Conservation (phyloP, 2,329 filamentous ascomycete species). For the Niveomyces coronatus region DNA sequence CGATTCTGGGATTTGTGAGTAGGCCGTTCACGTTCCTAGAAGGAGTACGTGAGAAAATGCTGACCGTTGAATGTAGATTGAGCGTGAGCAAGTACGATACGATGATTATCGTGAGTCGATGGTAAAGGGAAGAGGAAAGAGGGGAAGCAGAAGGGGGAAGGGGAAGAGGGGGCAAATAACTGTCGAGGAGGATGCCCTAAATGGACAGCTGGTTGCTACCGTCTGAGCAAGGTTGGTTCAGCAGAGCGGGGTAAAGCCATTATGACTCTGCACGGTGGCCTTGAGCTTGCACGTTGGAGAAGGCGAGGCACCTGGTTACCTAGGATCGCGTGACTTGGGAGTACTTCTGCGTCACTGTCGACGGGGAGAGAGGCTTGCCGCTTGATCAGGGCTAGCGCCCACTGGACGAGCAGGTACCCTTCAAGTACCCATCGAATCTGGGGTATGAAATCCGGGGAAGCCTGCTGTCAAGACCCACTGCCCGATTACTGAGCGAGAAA, state of each 20-base stretch:
- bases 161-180: conserved; percentile 22
- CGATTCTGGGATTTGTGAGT: conserved; percentile 6
- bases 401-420: not conserved
- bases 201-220: conserved; percentile 11
- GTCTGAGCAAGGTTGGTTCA: conserved; percentile 6
- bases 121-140: conserved; percentile 17
- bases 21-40: not conserved
- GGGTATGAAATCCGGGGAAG: conserved; percentile 18
- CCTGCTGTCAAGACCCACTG: conserved; percentile 14
- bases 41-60: not conserved
- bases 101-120: conserved; percentile 14
- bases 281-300: not conserved
- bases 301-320: conserved; percentile 1
- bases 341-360: conserved; percentile 5
- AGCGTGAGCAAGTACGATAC: conserved; percentile 13
- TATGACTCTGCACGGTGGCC: not conserved
- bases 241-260: conserved; percentile 6
- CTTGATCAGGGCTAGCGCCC: conserved; percentile 8
- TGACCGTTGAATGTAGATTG: conserved; percentile 2
- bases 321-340: conserved; percentile 9
- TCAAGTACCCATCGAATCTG: conserved; percentile 14
- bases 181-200: conserved; percentile 15
- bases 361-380: not conserved
- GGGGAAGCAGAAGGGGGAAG: conserved; percentile 17
- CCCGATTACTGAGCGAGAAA: conserved; percentile 7